Evolutionary conservation across 768 basidiomycete species (phyloP).

Genomic region (Amanita jacksonii): DNA sequence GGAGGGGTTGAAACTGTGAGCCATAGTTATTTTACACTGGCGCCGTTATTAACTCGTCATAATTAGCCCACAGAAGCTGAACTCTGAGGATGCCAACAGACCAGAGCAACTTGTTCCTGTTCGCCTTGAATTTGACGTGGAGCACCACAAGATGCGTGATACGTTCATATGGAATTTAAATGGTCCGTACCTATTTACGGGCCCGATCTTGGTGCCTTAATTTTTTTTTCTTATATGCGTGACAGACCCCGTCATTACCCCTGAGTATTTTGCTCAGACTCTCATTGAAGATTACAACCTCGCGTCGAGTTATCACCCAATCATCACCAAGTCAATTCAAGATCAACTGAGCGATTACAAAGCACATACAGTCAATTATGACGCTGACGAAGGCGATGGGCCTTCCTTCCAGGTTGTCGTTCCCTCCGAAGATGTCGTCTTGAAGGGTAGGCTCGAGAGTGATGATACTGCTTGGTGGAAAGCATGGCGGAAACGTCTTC

Average conservation of each 20-base stretch:
- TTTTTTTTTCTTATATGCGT: not conserved
- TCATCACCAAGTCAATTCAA: slow-evolving; percentile 76
- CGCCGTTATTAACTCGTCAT: slow-evolving; percentile 8
- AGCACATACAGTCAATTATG: slow-evolving; percentile 51
- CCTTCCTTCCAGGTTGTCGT: slow-evolving; percentile 16
- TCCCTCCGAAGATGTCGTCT: slow-evolving; percentile 5
- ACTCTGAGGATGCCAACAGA: slow-evolving; percentile 44
- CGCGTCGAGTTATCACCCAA: slow-evolving; percentile 46
- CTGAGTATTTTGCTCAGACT: slow-evolving; percentile 83
- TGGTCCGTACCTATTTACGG: slow-evolving; percentile 41
- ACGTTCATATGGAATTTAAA: slow-evolving; percentile 97
- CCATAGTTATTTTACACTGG: slow-evolving; percentile 18
- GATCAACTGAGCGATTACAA: slow-evolving; percentile 81
- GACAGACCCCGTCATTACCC: slow-evolving; percentile 80
- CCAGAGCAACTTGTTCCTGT: slow-evolving; percentile 88
- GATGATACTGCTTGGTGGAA: slow-evolving; percentile 58
- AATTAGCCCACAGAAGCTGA: slow-evolving; percentile 51
- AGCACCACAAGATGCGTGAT: slow-evolving; percentile 88
- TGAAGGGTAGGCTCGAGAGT: slow-evolving; percentile 37
- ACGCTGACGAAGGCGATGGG: slow-evolving; percentile 31
- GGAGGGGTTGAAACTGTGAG: slow-evolving; percentile 72
- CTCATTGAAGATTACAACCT: slow-evolving; percentile 88
- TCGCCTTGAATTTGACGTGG: slow-evolving; percentile 93
- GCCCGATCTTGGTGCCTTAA: not conserved
- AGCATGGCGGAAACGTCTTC: slow-evolving; percentile 52